A percentile compares a stretch with the other conserved stretches of the same genome.
Evolutionary conservation across 139 green algal species (phyloP).

Genomic region (Closterium sp.): DNA sequence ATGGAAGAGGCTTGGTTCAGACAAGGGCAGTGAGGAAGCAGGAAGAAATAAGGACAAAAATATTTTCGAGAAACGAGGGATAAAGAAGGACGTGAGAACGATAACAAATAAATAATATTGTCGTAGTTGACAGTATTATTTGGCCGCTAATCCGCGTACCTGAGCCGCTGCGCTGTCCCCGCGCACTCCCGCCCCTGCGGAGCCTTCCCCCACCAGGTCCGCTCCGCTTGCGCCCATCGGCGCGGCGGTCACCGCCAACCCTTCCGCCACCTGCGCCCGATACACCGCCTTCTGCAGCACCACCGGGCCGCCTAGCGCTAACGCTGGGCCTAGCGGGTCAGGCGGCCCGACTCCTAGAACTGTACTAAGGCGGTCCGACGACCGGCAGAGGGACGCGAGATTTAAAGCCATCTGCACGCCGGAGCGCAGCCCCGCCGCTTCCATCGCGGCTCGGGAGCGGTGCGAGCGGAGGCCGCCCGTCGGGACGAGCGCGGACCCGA

Average conservation of each 20-base stretch:
- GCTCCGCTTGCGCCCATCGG: slow-evolving; percentile 23
- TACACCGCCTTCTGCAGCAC: slow-evolving; percentile 41
- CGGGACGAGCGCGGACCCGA: slow-evolving; percentile 4
- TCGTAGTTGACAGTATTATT: too few relatives aligned
- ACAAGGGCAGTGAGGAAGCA: background rate
- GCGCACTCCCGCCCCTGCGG: background rate
- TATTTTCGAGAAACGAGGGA: too few relatives aligned
- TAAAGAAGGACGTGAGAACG: background rate
- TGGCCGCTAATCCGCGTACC: background rate
- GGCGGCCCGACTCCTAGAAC: background rate
- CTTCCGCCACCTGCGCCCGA: slow-evolving; percentile 13
- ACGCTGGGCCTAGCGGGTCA: background rate
- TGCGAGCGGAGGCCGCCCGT: background rate
- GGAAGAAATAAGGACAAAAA: background rate
- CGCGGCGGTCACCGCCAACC: slow-evolving; percentile 8
- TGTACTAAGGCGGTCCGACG: background rate
- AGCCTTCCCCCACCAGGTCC: slow-evolving; percentile 7
- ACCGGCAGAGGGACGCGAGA: background rate
- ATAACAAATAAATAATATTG: background rate
- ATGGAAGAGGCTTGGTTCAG: background rate
- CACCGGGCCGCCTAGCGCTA: slow-evolving; percentile 29
- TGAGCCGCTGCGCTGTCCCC: background rate
- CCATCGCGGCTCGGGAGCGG: background rate
- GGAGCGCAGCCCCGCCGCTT: slow-evolving; percentile 21
- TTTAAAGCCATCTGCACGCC: slow-evolving; percentile 8